Base-by-base conservation (phyloP, 2,329 filamentous ascomycete genomes). In the Alternaria gansuensis region DNA sequence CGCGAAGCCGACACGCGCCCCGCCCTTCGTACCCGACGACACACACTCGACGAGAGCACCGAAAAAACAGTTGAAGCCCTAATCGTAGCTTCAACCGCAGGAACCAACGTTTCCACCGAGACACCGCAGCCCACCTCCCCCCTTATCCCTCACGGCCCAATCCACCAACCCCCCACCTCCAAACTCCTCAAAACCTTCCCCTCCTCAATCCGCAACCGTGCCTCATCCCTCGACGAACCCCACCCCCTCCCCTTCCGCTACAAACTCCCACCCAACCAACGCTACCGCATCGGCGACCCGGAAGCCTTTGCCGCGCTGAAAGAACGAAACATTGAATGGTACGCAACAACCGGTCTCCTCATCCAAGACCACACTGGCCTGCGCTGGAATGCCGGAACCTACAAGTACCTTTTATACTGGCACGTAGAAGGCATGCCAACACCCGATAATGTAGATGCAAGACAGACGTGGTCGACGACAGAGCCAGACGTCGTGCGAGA, bases 151-250 rank as follows among this genome's bases (percentile, higher is more conserved):
- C 53, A 56, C 6, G 37, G 29, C 21, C 45, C 44, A 14, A 7
- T 39, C 5, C 28, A 48, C 23, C 53, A 51, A 29, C 44, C 45
- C 10, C 21, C 45, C 6, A 49, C n/a, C 10, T 10, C 13, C 3
- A 45, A 41, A 14, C 51, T 54, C 2, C 24, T 59, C 10, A 51
- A 52, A 34, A 33, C 53, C 1, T 11, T 56, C 5, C 53, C 44
- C 1, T n/a, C n/a, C 3, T 50, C 53, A 7, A 50, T 56, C 24
- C 53, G 45, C 29, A 33, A 33, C 46, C 53, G 53, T 5, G 37
- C 39, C 3, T 23, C 24, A 11, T 50, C 43, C 14, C 37, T 50
- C 7, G 33, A 34, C 1, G 24, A 46, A 6, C 28, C 45, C 2
- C 24, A 41, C 5, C 33, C 39, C 10, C 44, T 55, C 0, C 28